Evolutionary conservation across 1,284 basidiomycete species (phyloP).

Genomic region (Chondrostereum purpureum): DNA sequence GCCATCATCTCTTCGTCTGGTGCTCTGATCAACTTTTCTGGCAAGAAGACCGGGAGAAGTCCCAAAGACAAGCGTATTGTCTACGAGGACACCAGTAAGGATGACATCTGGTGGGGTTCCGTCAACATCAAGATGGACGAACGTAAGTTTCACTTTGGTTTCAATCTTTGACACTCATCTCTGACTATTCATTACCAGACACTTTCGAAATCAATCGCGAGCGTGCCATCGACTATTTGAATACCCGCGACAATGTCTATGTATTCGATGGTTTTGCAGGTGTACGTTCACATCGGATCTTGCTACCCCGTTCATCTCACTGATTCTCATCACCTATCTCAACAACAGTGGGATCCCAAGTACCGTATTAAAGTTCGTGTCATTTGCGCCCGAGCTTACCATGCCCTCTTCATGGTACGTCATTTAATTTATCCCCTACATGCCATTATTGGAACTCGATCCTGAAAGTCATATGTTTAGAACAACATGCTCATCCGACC

Average conservation of each 20-base stretch:
- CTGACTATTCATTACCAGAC: conserved; percentile 42
- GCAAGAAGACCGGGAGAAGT: conserved; percentile 97
- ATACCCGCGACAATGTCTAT: conserved; percentile 98
- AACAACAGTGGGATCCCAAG: conserved; percentile 85
- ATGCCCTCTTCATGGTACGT: conserved; percentile 97
- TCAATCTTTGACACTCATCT: conserved; percentile 2
- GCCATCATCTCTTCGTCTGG: conserved; percentile 96
- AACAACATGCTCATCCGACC: conserved; percentile 99
- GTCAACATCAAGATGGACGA: conserved; percentile 99
- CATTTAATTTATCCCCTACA: conserved; percentile 11
- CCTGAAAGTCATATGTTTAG: conserved; percentile 37
- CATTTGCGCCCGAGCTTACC: conserved; percentile 97
- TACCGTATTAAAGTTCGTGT: conserved; percentile 99
- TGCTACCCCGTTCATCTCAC: conserved; percentile 8
- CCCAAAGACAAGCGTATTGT: conserved; percentile 99
- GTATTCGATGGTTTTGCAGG: conserved; percentile 98
- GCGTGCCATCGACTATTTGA: conserved; percentile 98
- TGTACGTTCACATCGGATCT: conserved; percentile 31
- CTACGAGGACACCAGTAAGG: conserved; percentile 94
- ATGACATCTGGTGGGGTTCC: conserved; percentile 99
- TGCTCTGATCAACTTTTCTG: conserved; percentile 99
- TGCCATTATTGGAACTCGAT: conserved; percentile 9
- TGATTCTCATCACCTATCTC: conserved; percentile 13
- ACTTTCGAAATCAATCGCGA: conserved; percentile 99
- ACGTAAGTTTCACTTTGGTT: conserved; percentile 46